Evolutionary conservation across 495 filamentous ascomycete species (phyloP).

Genomic region (Aspergillus egyptiacus): DNA sequence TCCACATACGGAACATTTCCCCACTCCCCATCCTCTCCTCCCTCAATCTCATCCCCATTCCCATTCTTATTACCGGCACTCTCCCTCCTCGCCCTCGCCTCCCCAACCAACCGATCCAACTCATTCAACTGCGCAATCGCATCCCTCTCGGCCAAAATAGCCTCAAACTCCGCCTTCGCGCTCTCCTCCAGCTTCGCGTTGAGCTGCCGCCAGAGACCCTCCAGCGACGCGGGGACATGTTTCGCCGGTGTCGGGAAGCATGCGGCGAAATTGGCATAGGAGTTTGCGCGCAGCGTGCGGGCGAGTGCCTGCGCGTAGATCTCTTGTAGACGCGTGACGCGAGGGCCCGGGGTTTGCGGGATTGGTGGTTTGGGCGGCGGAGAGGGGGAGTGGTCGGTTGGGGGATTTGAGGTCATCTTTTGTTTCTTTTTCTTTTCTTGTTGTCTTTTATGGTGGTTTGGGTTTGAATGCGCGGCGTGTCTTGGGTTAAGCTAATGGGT

Average conservation of each 20-base stretch:
- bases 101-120: constrained; percentile 67
- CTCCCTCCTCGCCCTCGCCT: constrained; percentile 58
- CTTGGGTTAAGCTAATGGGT: background rate
- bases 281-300: constrained; percentile 66
- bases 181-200: constrained; percentile 58
- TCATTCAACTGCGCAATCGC: constrained; percentile 76
- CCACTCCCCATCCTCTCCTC: constrained; percentile 19
- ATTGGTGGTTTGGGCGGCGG: constrained; percentile 54
- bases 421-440: background rate
- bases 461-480: background rate
- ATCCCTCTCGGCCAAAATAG: constrained; percentile 60
- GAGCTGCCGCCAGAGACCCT: constrained; percentile 64
- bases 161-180: constrained; percentile 66
- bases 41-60: constrained; percentile 13
- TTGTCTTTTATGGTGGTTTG: no score
- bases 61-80: constrained; percentile 12
- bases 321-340: constrained; percentile 63
- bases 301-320: constrained; percentile 64
- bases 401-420: constrained; percentile 9
- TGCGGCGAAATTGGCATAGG: constrained; percentile 69
- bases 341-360: constrained; percentile 61
- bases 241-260: constrained; percentile 84
- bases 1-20: constrained; percentile 37
- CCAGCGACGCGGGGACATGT: constrained; percentile 60
- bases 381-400: constrained; percentile 33